Conservation (phyloP, 306 rosid species). For the Inga oerstediana region DNA sequence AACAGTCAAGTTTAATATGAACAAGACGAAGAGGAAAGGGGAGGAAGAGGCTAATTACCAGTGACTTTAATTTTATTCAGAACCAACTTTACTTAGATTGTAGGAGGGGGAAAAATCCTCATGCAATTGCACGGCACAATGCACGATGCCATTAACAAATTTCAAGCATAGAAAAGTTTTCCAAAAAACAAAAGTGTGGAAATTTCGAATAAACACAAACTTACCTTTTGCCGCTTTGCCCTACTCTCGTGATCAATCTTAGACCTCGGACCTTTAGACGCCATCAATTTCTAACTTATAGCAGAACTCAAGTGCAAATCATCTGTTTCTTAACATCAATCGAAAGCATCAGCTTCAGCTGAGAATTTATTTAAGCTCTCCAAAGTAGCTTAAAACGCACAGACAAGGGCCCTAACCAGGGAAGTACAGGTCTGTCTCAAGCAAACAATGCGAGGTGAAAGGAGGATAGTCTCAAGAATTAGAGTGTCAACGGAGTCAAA, state of each 20-base stretch:
- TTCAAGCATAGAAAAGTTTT: background rate
- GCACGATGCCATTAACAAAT: background rate
- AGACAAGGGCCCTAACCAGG: background rate
- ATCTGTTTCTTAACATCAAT: slow-evolving; percentile 27
- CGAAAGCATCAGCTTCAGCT: background rate
- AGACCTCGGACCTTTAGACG: slow-evolving; percentile 90
- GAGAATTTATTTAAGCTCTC: background rate
- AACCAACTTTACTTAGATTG: background rate
- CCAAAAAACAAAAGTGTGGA: background rate
- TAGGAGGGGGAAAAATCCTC: background rate
- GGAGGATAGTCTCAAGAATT: background rate
- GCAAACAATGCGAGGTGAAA: slow-evolving; percentile 14
- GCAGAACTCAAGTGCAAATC: slow-evolving; percentile 23
- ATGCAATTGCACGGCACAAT: background rate
- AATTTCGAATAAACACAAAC: slow-evolving; percentile 17
- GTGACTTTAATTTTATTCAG: slow-evolving; percentile 6
- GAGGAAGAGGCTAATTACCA: background rate
- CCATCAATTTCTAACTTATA: slow-evolving; percentile 47
- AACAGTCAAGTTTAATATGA: background rate
- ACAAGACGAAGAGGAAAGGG: background rate
- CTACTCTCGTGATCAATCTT: slow-evolving; percentile 78
- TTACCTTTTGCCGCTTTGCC: slow-evolving; percentile 88
- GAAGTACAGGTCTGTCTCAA: background rate
- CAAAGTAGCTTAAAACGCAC: background rate
- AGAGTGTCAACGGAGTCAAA: background rate